Base-by-base conservation (phyloP, 768 basidiomycete genomes). In the Boletus coccyginus region DNA sequence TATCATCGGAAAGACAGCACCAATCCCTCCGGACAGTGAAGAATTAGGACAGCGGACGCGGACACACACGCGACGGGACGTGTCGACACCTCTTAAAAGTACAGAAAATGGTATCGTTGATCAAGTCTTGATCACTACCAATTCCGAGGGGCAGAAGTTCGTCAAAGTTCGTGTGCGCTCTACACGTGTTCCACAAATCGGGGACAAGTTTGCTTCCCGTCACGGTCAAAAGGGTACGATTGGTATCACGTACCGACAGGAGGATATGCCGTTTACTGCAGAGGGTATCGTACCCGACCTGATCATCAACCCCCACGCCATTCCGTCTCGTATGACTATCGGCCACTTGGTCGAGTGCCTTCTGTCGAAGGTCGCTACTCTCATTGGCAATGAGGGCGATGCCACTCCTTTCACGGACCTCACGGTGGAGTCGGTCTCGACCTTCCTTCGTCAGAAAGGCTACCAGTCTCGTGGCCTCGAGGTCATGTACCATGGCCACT, bases 171-270 rank as follows among this genome's bases (percentile, higher is more conserved):
- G 97, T 45, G 90, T 98, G 29, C 84, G 97, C 44, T 92, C 96
- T 19, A 96, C 94, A 8, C 92, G 97, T 75, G 85, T 98, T 53
- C 97, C 97, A 35, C 96, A 99, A 72, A 97, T 90, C 52, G 97
- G 97, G 41, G 97, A 99, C 80, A 99, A 99, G 75, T 99, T 99
- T 62, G 97, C 97, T 2, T 99, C 97, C 47, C 91, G 97, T 67
- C 97, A 99, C 68, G 97, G 97, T 66, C 97, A 99, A 76, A 99
- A 99, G 78, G 97, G 97, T 74, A 99, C 97, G 11, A 96, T 98
- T 60, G 97, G 97, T 75, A 97, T 99, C 74, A 98, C 96, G 0
- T 99, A 99, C 70, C 92, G 97, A 48, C 97, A 98, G 72, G 97
- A 99, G 73, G 97, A 99, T 70, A 99, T 99, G 97, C 97, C 97